Evolutionary conservation across 2,329 filamentous ascomycete genomes (phyloP), one percentile per base, ranked within the genome.

Genomic region (Fusarium falciforme): DNA sequence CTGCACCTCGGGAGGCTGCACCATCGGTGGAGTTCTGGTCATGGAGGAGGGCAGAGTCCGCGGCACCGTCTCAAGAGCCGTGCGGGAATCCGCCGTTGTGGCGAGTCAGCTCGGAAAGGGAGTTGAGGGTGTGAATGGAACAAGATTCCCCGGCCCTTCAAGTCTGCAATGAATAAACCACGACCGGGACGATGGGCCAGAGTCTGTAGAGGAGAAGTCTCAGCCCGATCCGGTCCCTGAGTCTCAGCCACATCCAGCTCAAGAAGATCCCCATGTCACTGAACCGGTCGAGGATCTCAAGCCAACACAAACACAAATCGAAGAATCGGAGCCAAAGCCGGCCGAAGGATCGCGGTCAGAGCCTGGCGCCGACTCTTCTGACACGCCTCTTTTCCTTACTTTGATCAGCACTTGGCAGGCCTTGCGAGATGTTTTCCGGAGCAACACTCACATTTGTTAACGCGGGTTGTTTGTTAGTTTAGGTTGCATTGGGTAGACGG

Each of bases 1-100:
- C n/a, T 91, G 86, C 74, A 94, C 93, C 1, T 93, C 93, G 0
- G 93, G 92, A 6, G 93, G 93, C 1, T 95, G 93, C 82, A 95
- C 93, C 6, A 94, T 95, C 71, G 91, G 90, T 3, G 94, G 93
- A 0, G 82, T 95, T 60, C 80, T 94, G 76, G 91, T 93, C 6
- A 83, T 96, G 8, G 93, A 96, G 81, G 93, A 96, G 78, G 92
- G 91, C 11, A 85, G 87, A 10, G 89, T 94, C 9, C 88, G 93
- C 75, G 92, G 92, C 6, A 89, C 88, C 0, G 87, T 95, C 20
- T 87, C 91, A 2, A 89, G 89, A 76, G 93, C 93, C 4, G 89
- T 95, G 16, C 86, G 92, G 62, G 92, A 94, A 81, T 91, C 93
- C 14, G 91, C 92, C 5, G 88, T 90, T 55, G 90, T 94, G 54